These are phyloP conservation scores for Syncephalis plumigaleata DNA, from an alignment of 371 early-diverging fungal species.

Conservation along the genomic window DNA sequence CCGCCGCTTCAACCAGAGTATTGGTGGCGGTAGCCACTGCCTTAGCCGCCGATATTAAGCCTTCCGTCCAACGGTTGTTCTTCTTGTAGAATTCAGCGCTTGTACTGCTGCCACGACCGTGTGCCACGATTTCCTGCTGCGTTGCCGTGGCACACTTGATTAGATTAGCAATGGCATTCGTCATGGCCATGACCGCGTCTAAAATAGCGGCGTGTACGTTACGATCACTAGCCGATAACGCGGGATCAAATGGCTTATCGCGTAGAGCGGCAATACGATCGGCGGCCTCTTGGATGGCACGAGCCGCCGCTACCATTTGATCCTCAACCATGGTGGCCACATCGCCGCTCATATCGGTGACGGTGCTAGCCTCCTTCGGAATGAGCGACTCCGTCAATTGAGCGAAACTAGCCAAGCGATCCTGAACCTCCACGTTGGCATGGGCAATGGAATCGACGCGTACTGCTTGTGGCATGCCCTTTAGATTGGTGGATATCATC, in stretches of 20 bases:
- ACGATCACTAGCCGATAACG: slow-evolving; percentile 47
- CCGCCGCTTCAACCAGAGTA: slow-evolving; percentile 83
- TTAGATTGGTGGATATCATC: slow-evolving; percentile 62
- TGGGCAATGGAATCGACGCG: slow-evolving; percentile 53
- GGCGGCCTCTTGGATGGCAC: slow-evolving; percentile 84
- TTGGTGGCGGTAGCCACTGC: slow-evolving; percentile 86
- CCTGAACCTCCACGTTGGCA: slow-evolving; percentile 57
- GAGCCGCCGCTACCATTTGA: slow-evolving; percentile 84
- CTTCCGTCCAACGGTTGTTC: slow-evolving; percentile 97
- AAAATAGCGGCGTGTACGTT: slow-evolving; percentile 85
- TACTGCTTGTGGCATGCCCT: slow-evolving; percentile 42
- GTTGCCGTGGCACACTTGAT: slow-evolving; percentile 86
- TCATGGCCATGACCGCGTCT: slow-evolving; percentile 79
- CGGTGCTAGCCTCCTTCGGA: slow-evolving; percentile 35
- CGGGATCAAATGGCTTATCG: slow-evolving; percentile 49
- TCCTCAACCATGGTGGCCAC: slow-evolving; percentile 81
- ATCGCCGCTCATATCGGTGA: slow-evolving; percentile 55
- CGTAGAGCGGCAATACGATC: slow-evolving; percentile 62
- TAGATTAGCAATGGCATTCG: slow-evolving; percentile 83
- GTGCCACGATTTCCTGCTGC: slow-evolving; percentile 92
- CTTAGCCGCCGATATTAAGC: slow-evolving; percentile 92
- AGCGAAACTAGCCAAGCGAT: slow-evolving; percentile 46
- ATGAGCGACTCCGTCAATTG: slow-evolving; percentile 56
- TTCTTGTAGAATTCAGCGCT: slow-evolving; percentile 93
- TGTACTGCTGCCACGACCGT: slow-evolving; percentile 71